Evolutionary conservation across 1,139 yeast genomes (phyloP).

Genomic region (Scheffersomyces illinoinensis): DNA sequence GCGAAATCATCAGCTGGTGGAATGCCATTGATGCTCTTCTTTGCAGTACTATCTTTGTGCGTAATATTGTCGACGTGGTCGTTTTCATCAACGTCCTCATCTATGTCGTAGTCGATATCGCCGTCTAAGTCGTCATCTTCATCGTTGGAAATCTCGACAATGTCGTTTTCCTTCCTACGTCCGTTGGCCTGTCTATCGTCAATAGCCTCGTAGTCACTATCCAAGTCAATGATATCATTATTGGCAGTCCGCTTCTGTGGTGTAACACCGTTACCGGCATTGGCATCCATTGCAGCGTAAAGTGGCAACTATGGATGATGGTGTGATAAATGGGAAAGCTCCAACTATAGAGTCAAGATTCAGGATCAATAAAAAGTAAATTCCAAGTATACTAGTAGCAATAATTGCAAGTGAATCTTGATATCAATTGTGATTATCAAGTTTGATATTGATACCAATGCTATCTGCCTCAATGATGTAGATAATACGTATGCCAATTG

Average conservation of each 20-base stretch:
- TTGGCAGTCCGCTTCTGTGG: neutral
- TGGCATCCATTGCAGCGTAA: neutral
- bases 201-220: conserved; percentile 8
- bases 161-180: conserved; percentile 11
- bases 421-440: neutral
- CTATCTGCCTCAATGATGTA: no score
- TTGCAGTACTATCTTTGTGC: conserved; percentile 4
- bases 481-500: neutral
- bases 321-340: neutral
- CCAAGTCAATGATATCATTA: conserved; percentile 3
- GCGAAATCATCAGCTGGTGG: conserved; percentile 36
- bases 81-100: conserved; percentile 7
- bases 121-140: conserved; percentile 18
- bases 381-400: neutral
- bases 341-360: neutral
- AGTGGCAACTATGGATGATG: neutral
- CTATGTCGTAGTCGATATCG: conserved; percentile 22
- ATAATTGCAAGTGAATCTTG: neutral
- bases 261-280: neutral
- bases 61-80: conserved; percentile 3
- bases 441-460: neutral
- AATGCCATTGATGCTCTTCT: neutral
- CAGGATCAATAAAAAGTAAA: neutral
- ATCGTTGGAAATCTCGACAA: conserved; percentile 6
- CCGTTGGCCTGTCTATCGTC: conserved; percentile 11